Base-by-base conservation (phyloP, 2,329 filamentous ascomycete genomes). In the Diaporthe sp. region DNA sequence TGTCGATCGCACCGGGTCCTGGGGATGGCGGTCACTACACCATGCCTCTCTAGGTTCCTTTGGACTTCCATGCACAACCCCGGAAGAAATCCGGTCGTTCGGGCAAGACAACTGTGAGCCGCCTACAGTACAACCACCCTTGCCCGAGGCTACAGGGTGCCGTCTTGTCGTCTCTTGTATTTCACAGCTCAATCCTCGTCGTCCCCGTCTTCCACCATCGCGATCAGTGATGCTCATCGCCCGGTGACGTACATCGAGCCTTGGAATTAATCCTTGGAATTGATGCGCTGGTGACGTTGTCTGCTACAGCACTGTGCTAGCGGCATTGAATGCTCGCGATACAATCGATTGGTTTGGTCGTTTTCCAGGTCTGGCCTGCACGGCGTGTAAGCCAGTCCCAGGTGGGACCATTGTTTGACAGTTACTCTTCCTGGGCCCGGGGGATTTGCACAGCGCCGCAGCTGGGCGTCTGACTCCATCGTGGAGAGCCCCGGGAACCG, bases 381-480 rank as follows among this genome's bases (percentile, higher is more conserved):
- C 44, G 69, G 44, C 56, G 69, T 71, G 44, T 53, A 53, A 71
- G 69, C 44, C 44, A 44, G 44, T 51, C 61, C 30, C 19, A 35
- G 44, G 69, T 53, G 56, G 69, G 56, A 53, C 69, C 47, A 50
- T n/a, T 47, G 32, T 27, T 59, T 61, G 53, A 50, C 51, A 56
- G 25, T 59, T 39, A 44, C 53, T 55, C 32, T 37, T 50, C n/a
- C 68, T 71, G 69, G 35, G n/a, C 56, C 55, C 22, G 55, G 69
- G 69, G 69, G 55, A 71, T 50, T 61, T 71, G 30, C 69, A 71
- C 69, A 35, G 69, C 55, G 44, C 39, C 68, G 69, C 69, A 51
- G 19, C 47, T 47, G 47, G 56, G 30, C 55, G 47, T 37, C 30
- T 56, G 42, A 51, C 42, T 51, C 55, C 69, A 71, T 71, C 55